These are phyloP conservation scores for Aspergillus nanangensis DNA, from an alignment of 495 filamentous ascomycete genomes.

Conservation along the genomic window DNA sequence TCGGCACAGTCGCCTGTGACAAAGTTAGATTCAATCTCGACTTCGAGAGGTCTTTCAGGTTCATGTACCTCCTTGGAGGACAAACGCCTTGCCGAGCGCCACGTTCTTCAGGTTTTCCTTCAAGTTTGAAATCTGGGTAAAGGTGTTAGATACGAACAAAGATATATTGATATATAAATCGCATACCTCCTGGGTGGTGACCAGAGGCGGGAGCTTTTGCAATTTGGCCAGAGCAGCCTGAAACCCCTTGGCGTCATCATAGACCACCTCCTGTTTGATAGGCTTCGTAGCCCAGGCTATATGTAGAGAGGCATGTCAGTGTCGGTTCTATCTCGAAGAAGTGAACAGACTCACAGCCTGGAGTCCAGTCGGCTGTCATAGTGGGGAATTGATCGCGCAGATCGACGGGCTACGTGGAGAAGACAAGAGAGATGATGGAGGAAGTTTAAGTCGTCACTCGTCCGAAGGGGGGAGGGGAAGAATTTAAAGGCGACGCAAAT, in stretches of 20 bases:
- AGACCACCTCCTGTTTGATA: slow-evolving; percentile 85
- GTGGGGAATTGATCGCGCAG: slow-evolving; percentile 4
- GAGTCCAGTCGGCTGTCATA: slow-evolving; percentile 29
- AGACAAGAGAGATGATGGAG: background rate
- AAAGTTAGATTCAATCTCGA: background rate
- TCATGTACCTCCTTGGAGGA: slow-evolving; percentile 87
- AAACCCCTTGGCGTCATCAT: slow-evolving; percentile 63
- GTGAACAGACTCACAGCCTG: slow-evolving; percentile 22
- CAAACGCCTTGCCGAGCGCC: slow-evolving; percentile 86
- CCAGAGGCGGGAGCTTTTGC: slow-evolving; percentile 75
- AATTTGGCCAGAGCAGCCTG: slow-evolving; percentile 66
- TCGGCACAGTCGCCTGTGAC: slow-evolving; percentile 81
- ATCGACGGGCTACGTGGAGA: background rate
- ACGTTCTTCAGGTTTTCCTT: slow-evolving; percentile 76
- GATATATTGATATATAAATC: background rate
- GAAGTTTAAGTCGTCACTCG: too few species aligned
- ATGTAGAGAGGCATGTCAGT: background rate
- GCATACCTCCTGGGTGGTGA: slow-evolving; percentile 69
- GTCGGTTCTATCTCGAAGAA: background rate
- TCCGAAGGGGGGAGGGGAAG: too few species aligned
- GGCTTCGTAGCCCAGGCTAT: slow-evolving; percentile 83
- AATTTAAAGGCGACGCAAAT: too few species aligned
- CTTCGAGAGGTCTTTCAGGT: too few species aligned
- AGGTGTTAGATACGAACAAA: background rate
- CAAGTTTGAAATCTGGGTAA: slow-evolving; percentile 65